Conservation (phyloP, 140 eudicot genomes). For the Oenanthe javanica region DNA sequence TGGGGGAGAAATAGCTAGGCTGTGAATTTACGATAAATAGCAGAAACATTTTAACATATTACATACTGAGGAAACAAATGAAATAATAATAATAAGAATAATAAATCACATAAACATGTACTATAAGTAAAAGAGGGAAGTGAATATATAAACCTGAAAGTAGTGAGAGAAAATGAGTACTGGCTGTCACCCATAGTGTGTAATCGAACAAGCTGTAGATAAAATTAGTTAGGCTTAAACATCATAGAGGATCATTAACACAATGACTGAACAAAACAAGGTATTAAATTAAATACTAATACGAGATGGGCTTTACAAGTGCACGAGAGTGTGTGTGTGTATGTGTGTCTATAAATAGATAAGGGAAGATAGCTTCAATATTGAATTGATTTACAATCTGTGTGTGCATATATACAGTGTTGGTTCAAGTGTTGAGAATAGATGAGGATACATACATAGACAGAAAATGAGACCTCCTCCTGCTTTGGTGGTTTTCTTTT, state of each 20-base stretch:
- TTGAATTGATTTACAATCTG: not conserved
- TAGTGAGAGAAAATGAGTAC: slow-evolving; percentile 95
- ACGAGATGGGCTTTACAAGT: not conserved
- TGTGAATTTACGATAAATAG: not conserved
- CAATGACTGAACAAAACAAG: too few species aligned
- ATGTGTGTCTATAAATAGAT: too few species aligned
- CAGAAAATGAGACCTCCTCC: too few species aligned
- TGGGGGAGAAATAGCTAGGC: not conserved
- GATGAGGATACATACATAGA: too few species aligned
- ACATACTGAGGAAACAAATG: not conserved
- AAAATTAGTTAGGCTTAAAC: not conserved
- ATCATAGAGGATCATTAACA: too few species aligned
- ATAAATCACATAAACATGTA: not conserved
- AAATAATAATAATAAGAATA: not conserved
- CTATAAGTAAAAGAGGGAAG: not conserved
- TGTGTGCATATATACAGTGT: not conserved
- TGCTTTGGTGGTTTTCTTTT: too few species aligned
- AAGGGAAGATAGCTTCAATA: too few species aligned
- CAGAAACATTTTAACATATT: not conserved
- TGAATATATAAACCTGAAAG: slow-evolving; percentile 62
- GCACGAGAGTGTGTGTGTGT: not conserved
- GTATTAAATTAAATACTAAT: not conserved
- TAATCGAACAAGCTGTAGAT: not conserved
- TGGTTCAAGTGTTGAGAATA: too few species aligned
- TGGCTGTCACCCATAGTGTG: slow-evolving; percentile 83